Conservation (phyloP, 768 basidiomycete species). For the Baorangia bicolor region DNA sequence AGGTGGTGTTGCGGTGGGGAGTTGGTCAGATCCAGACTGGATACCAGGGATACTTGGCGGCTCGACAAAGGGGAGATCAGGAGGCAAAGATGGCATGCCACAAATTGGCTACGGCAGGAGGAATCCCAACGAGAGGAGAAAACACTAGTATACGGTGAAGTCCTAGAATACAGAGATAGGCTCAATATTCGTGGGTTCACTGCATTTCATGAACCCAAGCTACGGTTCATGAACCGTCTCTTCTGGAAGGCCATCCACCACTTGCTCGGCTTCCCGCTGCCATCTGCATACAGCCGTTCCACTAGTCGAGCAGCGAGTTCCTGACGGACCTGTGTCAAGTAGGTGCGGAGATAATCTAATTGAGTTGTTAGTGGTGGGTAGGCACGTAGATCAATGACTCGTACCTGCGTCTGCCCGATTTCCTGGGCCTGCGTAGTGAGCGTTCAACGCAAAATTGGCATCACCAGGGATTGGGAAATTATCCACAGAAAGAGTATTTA, state of each 20-base stretch:
- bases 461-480: conserved; percentile 94
- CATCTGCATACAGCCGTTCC: conserved; percentile 89
- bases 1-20: conserved; percentile 56
- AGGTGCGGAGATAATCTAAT: conserved; percentile 84
- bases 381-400: conserved; percentile 17
- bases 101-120: conserved; percentile 82
- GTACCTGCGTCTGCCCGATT: conserved; percentile 80
- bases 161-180: conserved; percentile 15
- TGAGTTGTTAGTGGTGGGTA: conserved; percentile 8
- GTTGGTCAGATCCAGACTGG: conserved; percentile 98
- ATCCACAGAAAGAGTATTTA: conserved; percentile 93
- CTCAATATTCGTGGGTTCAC: not conserved
- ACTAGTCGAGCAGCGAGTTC: conserved; percentile 86
- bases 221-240: conserved; percentile 93
- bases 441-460: conserved; percentile 89
- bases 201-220: conserved; percentile 58
- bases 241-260: conserved; percentile 99
- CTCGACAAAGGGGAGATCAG: conserved; percentile 62
- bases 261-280: conserved; percentile 93
- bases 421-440: conserved; percentile 82
- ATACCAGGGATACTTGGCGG: conserved; percentile 76
- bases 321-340: conserved; percentile 90
- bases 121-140: conserved; percentile 85
- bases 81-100: conserved; percentile 70
- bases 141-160: conserved; percentile 31